phyloP scores from a whole-genome alignment of 1,284 basidiomycete species.

The Gymnopus androsaceus region DNA sequence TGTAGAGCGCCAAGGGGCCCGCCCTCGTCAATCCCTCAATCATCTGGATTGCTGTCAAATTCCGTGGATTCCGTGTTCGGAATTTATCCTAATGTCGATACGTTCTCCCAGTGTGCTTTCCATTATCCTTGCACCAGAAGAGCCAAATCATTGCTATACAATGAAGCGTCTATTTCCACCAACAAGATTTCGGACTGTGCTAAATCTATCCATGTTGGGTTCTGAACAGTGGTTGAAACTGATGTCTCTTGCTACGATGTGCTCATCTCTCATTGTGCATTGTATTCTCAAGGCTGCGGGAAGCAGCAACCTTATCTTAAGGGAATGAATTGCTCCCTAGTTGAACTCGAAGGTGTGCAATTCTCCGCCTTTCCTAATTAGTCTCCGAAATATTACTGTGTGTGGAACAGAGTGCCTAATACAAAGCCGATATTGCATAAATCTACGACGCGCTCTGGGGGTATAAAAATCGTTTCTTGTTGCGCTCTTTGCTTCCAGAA shows the following conservation, averaged over 20 bases:
- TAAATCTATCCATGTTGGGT: not conserved
- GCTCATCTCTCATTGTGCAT: not conserved
- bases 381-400: constrained; percentile 1
- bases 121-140: not conserved
- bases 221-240: not conserved
- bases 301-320: not conserved
- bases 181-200: not conserved
- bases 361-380: constrained; percentile 4
- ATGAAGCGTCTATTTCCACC: not conserved
- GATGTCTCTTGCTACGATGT: not conserved
- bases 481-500: not conserved
- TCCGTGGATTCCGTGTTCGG: not conserved
- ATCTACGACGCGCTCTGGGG: not conserved
- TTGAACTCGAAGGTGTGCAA: not conserved
- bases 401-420: not conserved
- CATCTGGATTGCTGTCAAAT: not conserved
- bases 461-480: not conserved
- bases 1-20: not conserved
- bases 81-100: not conserved
- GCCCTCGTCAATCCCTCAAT: not conserved
- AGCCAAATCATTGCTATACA: not conserved
- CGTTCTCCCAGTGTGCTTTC: too few species aligned
- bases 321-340: not conserved
- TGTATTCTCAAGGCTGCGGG: not conserved
- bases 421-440: not conserved